Percentiles rank a stretch among this genome's conserved stretches.
phyloP scores from a whole-genome alignment of 2,329 filamentous ascomycete genomes.

The Beauveria medogensis region DNA sequence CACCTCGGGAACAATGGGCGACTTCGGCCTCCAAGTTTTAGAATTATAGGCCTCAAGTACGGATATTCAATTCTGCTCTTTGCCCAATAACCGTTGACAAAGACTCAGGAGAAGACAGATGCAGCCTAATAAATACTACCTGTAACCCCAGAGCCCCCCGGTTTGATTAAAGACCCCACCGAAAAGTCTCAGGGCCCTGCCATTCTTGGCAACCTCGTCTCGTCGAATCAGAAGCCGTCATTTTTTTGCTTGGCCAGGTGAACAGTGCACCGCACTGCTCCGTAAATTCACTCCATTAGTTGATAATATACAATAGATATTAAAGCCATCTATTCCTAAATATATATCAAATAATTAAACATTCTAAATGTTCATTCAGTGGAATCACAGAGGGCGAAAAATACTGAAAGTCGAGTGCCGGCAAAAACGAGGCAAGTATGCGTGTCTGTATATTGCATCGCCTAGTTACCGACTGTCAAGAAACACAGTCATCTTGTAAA shows the following conservation, averaged over 20 bases:
- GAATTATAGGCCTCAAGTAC: too few relatives aligned
- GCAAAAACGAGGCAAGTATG: not conserved
- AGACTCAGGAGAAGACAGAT: not conserved
- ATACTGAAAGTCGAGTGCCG: not conserved
- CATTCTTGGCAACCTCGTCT: not conserved
- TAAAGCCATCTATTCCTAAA: too few relatives aligned
- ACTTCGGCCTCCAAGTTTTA: too few relatives aligned
- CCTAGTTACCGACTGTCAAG: not conserved
- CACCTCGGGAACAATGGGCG: too few relatives aligned
- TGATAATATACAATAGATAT: too few relatives aligned
- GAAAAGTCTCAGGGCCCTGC: not conserved
- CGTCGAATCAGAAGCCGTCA: not conserved
- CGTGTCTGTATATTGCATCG: not conserved
- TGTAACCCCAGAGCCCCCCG: not conserved
- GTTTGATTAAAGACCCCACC: constrained; percentile 8
- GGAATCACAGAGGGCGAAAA: too few relatives aligned
- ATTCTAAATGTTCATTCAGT: too few relatives aligned
- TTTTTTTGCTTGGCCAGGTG: not conserved
- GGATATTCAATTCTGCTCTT: too few relatives aligned
- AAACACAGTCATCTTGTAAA: not conserved
- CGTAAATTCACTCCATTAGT: too few relatives aligned
- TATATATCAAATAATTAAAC: too few relatives aligned
- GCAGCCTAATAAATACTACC: not conserved
- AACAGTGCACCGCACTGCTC: too few relatives aligned
- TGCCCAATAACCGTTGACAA: too few relatives aligned